phyloP scores from a whole-genome alignment of 192 early-diverging fungal species.

The Entrophospora sp. region DNA sequence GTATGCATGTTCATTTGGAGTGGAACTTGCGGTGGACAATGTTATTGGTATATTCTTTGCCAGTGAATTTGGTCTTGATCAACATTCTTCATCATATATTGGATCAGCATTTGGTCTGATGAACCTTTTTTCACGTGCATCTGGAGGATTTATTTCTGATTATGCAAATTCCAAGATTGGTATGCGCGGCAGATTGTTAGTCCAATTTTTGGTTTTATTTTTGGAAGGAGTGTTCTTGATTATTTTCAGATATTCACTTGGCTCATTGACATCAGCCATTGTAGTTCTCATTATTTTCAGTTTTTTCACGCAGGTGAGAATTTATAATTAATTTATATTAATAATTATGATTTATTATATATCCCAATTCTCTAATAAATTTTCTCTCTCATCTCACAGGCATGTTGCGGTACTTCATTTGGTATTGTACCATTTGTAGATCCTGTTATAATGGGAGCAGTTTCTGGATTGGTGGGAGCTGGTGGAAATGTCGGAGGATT shows the following conservation, averaged over 20 bases:
- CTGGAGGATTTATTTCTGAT: constrained; percentile 53
- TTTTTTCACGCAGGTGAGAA: constrained; percentile 32
- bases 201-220: constrained; percentile 39
- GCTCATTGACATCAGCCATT: constrained; percentile 29
- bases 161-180: constrained; percentile 23
- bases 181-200: constrained; percentile 37
- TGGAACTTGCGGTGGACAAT: constrained; percentile 53
- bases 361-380: not conserved
- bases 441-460: constrained; percentile 32
- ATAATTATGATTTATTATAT: not conserved
- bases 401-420: constrained; percentile 49
- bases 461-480: constrained; percentile 52
- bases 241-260: constrained; percentile 32
- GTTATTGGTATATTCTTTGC: constrained; percentile 43
- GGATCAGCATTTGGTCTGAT: constrained; percentile 57
- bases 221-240: constrained; percentile 42
- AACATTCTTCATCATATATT: constrained; percentile 41
- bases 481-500: constrained; percentile 54
- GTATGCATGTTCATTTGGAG: constrained; percentile 57
- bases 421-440: constrained; percentile 53
- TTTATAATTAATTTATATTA: not conserved
- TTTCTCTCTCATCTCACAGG: constrained; percentile 2
- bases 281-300: constrained; percentile 45
- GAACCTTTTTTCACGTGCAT: constrained; percentile 55
- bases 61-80: constrained; percentile 30